Evolutionary conservation across 768 basidiomycete genomes (phyloP).

Genomic region (Amanita jacksonii): DNA sequence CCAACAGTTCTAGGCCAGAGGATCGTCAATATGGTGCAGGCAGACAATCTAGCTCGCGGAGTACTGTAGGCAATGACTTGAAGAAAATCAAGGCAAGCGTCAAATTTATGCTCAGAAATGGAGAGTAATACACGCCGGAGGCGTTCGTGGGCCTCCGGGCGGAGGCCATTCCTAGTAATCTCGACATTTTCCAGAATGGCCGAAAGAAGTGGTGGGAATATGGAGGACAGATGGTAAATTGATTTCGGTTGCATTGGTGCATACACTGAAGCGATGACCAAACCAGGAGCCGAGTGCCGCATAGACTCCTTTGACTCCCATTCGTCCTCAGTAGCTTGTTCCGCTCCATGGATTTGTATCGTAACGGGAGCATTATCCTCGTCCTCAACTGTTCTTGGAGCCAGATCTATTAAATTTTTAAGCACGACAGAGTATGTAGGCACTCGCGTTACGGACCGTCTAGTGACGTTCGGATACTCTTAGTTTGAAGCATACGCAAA

Average conservation of each 20-base stretch:
- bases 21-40: slow-evolving; percentile 43
- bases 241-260: slow-evolving; percentile 45
- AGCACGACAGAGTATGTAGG: too few species aligned
- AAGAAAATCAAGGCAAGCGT: slow-evolving; percentile 62
- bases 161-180: slow-evolving; percentile 12
- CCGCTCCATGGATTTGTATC: slow-evolving; percentile 50
- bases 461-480: not conserved
- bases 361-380: slow-evolving; percentile 36
- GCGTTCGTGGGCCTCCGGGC: not conserved
- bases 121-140: slow-evolving; percentile 1
- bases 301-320: slow-evolving; percentile 17
- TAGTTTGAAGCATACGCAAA: slow-evolving; percentile 28
- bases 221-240: slow-evolving; percentile 51
- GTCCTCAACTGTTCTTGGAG: too few species aligned
- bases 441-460: slow-evolving; percentile 6
- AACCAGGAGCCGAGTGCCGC: slow-evolving; percentile 17
- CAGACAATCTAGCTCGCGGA: slow-evolving; percentile 40
- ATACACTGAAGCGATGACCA: slow-evolving; percentile 32
- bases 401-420: too few species aligned
- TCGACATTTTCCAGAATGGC: slow-evolving; percentile 53
- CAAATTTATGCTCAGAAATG: slow-evolving; percentile 34
- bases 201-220: slow-evolving; percentile 54
- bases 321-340: slow-evolving; percentile 17
- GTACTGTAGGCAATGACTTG: slow-evolving; percentile 64
- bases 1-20: slow-evolving; percentile 67